Base-by-base conservation (phyloP, 768 basidiomycete genomes). In the Hortiboletus flavorubellus region DNA sequence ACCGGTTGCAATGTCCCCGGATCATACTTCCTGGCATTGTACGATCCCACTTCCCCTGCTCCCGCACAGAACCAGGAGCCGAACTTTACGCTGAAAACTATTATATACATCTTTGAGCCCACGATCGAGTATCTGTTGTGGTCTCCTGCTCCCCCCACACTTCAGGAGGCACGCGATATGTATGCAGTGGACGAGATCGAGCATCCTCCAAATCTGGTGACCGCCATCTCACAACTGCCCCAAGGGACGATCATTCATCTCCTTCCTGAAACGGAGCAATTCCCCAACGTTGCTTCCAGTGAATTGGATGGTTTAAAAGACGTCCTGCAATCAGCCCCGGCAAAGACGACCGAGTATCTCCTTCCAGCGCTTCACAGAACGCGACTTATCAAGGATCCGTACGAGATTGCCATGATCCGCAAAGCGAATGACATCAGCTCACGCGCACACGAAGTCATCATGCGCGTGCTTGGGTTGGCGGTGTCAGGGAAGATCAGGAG, bases 341-440 rank as follows among this genome's bases (percentile, higher is more conserved):
- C 26, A 3, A 63, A 49, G 56, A 64, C 58, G 10, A 37, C 40
- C 8, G 69, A 76, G 16, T 84, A 87, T 65, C 83, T 98, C 30
- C 77, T 93, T 23, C 57, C 78, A 2, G 93, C 93, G 0, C 75
- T 98, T n/a, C 92, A 95, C 59, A 78, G 72, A 18, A 85, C 93
- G 16, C 80, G 96, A 8, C 73, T 98, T 37, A 84, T 79, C 56
- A 98, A 98, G 73, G 86, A 86, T 34, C 66, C 73, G 5, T 67
- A 77, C 42, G 96, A 98, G 71, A 83, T 98, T 49, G 77, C 76
- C 9, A 72, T 81, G 50, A 94, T 98, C 66, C 76, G 78, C 51
- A 81, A 80, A 49, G 96, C 96, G 0, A 93, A 91, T 65, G 79
- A 80, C 51, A 93, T 98, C 61, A 91, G 90, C 62, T 92, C 90